Percentiles rank a stretch among this genome's conserved stretches.
Evolutionary conservation across 202 grass and related monocot species (phyloP).

Genomic region (Elaeis oleifera): DNA sequence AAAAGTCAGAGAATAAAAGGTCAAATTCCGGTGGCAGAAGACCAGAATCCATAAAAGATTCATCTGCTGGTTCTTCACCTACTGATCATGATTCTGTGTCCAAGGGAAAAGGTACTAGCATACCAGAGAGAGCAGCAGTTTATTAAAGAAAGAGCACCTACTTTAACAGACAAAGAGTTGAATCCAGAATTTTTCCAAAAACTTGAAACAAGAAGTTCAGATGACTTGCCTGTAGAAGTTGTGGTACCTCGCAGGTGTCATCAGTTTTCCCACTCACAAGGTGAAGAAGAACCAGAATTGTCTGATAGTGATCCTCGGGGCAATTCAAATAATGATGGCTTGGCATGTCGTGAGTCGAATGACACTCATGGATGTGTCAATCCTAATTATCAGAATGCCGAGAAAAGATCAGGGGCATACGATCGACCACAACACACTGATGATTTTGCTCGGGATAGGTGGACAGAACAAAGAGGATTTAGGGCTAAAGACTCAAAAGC

Average conservation of each 20-base stretch:
- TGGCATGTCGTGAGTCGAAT: constrained; percentile 44
- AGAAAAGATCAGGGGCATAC: constrained; percentile 3
- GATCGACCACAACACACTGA: constrained; percentile 11
- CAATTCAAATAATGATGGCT: constrained; percentile 34
- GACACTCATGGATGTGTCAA: constrained; percentile 30
- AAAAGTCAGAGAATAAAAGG: constrained; percentile 34
- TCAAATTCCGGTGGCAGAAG: constrained; percentile 27
- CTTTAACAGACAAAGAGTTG: constrained; percentile 71
- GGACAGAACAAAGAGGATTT: constrained; percentile 59
- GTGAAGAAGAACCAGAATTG: constrained; percentile 20
- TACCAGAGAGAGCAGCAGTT: constrained; percentile 71
- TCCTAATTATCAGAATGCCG: constrained; percentile 38
- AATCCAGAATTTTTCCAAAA: constrained; percentile 95
- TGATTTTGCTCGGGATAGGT: constrained; percentile 38
- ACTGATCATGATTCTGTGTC: constrained; percentile 35
- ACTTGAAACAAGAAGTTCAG: constrained; percentile 56
- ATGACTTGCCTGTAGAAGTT: constrained; percentile 82
- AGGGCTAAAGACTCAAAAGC: constrained; percentile 51
- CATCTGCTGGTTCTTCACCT: constrained; percentile 44
- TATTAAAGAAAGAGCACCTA: constrained; percentile 69
- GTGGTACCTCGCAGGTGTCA: constrained; percentile 46
- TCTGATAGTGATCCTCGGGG: constrained; percentile 5
- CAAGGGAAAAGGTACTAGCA: constrained; percentile 42
- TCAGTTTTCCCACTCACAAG: constrained; percentile 39
- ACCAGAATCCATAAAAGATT: constrained; percentile 33